A percentile compares a stretch with the other conserved stretches of the same genome.
Evolutionary conservation across 108 stramenopile genomes (phyloP).

Genomic region (Skeletonema potamos): DNA sequence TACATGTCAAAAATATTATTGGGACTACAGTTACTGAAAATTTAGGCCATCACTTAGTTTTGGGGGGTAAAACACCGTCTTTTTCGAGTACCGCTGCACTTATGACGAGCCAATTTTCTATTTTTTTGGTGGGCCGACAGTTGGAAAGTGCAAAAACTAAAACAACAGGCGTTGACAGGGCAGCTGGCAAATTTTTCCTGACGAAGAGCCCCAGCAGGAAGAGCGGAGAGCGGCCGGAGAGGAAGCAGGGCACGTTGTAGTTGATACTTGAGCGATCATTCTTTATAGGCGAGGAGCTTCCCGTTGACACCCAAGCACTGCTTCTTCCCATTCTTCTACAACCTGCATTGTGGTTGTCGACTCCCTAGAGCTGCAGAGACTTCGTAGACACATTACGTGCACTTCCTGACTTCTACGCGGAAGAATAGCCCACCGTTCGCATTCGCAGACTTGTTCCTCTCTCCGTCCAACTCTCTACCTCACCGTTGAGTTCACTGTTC

Average conservation of each 20-base stretch:
- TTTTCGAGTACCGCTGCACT: no score
- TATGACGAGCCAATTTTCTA: not conserved
- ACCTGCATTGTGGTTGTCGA: not conserved
- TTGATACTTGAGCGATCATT: not conserved
- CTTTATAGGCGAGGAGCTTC: not conserved
- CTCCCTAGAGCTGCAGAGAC: not conserved
- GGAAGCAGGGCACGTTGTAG: no score
- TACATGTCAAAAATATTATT: not conserved
- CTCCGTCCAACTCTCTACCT: not conserved
- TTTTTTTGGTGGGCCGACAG: not conserved
- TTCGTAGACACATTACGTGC: not conserved
- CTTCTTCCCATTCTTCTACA: not conserved
- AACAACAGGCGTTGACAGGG: not conserved
- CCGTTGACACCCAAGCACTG: not conserved
- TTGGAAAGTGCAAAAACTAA: not conserved
- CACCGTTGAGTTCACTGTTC: not conserved
- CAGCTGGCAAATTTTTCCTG: not conserved
- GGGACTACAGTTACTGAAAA: not conserved
- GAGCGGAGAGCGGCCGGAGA: not conserved
- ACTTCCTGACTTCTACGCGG: not conserved
- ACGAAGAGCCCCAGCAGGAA: no score
- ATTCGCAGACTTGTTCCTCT: not conserved
- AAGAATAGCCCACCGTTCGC: not conserved
- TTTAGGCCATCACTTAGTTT: not conserved
- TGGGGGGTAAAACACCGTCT: not conserved